Conservation (phyloP, 768 basidiomycete species). For the Strobilomyces dryophilus region DNA sequence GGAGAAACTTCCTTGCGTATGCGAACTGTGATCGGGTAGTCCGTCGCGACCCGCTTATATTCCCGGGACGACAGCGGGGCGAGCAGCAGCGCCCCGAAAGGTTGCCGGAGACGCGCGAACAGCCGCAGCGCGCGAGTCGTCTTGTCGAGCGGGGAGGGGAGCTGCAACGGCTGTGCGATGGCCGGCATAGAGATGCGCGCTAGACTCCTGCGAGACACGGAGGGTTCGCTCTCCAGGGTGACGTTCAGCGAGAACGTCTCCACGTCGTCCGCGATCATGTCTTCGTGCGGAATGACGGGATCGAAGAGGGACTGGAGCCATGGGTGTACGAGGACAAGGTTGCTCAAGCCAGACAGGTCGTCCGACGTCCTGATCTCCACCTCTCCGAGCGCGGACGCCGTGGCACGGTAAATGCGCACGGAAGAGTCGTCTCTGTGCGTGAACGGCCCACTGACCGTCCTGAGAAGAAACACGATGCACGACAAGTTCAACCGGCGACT, state of each 20-base stretch:
- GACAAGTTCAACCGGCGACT: constrained; percentile 13
- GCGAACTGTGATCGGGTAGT: constrained; percentile 12
- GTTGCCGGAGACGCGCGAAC: constrained; percentile 6
- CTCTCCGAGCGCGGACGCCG: neutral
- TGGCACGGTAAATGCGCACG: constrained; percentile 10
- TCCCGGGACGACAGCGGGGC: constrained; percentile 7
- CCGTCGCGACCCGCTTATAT: constrained; percentile 18
- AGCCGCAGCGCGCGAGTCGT: constrained; percentile 10
- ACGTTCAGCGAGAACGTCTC: neutral
- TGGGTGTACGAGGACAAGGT: constrained; percentile 19
- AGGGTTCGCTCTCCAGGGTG: neutral
- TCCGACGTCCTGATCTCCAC: constrained; percentile 14
- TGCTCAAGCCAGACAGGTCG: neutral
- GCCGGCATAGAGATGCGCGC: neutral
- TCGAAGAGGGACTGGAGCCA: constrained; percentile 15
- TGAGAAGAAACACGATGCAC: constrained; percentile 12
- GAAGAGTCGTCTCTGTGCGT: neutral
- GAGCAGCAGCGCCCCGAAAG: constrained; percentile 11
- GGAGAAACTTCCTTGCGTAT: constrained; percentile 9
- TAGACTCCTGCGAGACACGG: neutral
- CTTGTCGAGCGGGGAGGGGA: constrained; percentile 13
- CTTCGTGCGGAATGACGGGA: constrained; percentile 17
- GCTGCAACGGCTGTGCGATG: neutral
- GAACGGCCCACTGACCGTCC: constrained; percentile 9
- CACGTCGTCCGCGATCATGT: constrained; percentile 13